Evolutionary conservation across 1,284 basidiomycete species (phyloP).

Genomic region (Sutorius eximius): DNA sequence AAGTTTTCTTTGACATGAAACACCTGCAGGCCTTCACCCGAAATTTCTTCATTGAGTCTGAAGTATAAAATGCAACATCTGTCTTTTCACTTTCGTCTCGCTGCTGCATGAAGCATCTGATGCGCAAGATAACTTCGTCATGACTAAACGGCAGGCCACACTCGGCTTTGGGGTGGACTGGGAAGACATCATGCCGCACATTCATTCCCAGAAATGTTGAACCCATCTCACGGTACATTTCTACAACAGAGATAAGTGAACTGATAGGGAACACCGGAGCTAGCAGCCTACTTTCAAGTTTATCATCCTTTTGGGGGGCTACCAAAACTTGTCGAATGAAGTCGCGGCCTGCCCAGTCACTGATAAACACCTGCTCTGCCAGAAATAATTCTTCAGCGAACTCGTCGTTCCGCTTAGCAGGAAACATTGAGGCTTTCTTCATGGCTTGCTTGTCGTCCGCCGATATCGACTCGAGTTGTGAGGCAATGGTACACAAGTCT

Average conservation of each 20-base stretch:
- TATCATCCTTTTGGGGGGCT: conserved; percentile 23
- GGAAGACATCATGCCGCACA: conserved; percentile 16
- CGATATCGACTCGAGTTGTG: conserved; percentile 14
- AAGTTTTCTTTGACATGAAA: conserved; percentile 14
- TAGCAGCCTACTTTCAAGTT: conserved; percentile 23
- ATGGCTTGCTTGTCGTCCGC: conserved; percentile 15
- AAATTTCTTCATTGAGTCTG: not conserved
- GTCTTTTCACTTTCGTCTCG: conserved; percentile 7
- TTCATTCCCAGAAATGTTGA: conserved; percentile 22
- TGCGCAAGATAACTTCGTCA: conserved; percentile 11
- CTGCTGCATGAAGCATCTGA: conserved; percentile 13
- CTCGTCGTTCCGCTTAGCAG: conserved; percentile 6
- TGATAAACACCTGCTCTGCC: conserved; percentile 22
- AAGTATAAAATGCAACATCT: not conserved
- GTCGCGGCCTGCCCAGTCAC: conserved; percentile 24
- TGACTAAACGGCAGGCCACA: not conserved
- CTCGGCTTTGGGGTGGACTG: not conserved
- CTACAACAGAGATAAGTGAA: not conserved
- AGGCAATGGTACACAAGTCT: conserved; percentile 26
- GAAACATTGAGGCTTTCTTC: conserved; percentile 23
- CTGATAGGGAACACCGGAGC: not conserved
- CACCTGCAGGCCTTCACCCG: conserved; percentile 12
- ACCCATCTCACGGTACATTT: conserved; percentile 24
- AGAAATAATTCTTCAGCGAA: conserved; percentile 1
- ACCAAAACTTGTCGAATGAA: conserved; percentile 22